phyloP scores from a whole-genome alignment of 2,329 filamentous ascomycete species.

The Xylariales sp. region DNA sequence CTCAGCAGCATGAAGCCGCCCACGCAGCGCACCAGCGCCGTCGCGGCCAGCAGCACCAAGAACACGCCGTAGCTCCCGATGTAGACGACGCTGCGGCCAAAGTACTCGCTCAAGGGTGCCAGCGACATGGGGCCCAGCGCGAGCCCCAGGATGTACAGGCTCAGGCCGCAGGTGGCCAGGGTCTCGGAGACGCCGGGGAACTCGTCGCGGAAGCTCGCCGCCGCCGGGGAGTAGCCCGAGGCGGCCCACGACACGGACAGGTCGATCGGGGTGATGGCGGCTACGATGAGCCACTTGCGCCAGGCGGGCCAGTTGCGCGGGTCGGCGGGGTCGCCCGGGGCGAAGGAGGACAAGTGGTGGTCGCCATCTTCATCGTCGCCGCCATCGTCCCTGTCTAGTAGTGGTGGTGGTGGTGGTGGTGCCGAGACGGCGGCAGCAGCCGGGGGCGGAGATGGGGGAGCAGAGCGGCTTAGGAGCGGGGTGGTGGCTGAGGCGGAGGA shows the following conservation, averaged over 20 bases:
- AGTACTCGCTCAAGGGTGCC: slow-evolving; percentile 33
- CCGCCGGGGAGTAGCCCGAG: slow-evolving; percentile 40
- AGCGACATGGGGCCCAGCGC: slow-evolving; percentile 30
- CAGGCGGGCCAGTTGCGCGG: slow-evolving; percentile 17
- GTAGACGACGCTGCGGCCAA: slow-evolving; percentile 37
- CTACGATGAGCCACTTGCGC: slow-evolving; percentile 27
- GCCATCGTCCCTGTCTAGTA: too few species aligned
- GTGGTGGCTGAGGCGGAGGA: too few species aligned
- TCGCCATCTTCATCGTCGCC: too few species aligned
- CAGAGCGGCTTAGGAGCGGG: too few species aligned
- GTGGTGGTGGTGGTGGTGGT: too few species aligned
- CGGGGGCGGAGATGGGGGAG: too few species aligned
- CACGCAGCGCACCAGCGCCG: slow-evolving; percentile 35
- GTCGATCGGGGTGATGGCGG: slow-evolving; percentile 23
- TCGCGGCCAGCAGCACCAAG: slow-evolving; percentile 35
- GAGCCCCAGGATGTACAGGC: slow-evolving; percentile 40
- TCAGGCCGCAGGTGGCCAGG: slow-evolving; percentile 38
- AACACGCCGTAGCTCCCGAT: slow-evolving; percentile 36
- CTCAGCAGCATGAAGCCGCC: slow-evolving; percentile 36
- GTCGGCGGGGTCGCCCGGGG: not conserved
- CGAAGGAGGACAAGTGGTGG: too few species aligned
- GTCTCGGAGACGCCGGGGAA: slow-evolving; percentile 34
- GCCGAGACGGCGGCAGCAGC: too few species aligned
- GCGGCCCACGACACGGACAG: slow-evolving; percentile 36
- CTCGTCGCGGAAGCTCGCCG: slow-evolving; percentile 33